Evolutionary conservation across 208 protist species (phyloP).

Genomic region (Histomonas meleagridis): DNA sequence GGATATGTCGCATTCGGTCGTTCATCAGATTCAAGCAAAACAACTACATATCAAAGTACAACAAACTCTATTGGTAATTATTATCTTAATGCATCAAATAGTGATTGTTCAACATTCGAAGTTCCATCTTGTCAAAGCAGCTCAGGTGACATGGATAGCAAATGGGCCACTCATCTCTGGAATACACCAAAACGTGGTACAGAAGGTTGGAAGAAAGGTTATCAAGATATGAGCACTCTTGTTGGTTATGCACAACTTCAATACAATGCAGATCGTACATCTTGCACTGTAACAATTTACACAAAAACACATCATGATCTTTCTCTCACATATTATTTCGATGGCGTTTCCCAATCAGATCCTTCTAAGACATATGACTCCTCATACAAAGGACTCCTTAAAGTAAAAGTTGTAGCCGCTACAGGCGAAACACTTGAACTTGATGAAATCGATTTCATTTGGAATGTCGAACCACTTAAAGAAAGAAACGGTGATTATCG

Average conservation of each 20-base stretch:
- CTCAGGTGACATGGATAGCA: not conserved
- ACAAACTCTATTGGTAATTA: too few species aligned
- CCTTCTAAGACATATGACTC: conserved; percentile 22
- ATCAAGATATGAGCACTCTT: conserved; percentile 47
- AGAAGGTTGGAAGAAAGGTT: conserved; percentile 36
- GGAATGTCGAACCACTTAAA: conserved; percentile 43
- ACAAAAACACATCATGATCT: not conserved
- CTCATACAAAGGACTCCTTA: not conserved
- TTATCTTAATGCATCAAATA: too few species aligned
- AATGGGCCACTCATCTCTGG: conserved; percentile 4
- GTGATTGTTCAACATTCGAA: not conserved
- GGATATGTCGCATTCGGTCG: too few species aligned
- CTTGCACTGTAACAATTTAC: conserved; percentile 25
- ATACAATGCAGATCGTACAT: conserved; percentile 45
- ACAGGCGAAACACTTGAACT: conserved; percentile 42
- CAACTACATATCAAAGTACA: too few species aligned
- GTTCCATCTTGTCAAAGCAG: not conserved
- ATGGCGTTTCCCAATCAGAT: conserved; percentile 40
- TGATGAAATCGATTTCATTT: conserved; percentile 54
- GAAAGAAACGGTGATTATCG: conserved; percentile 47
- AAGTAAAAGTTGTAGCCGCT: conserved; percentile 34
- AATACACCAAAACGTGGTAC: conserved; percentile 34
- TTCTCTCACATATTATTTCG: conserved; percentile 46
- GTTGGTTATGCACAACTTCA: conserved; percentile 45
- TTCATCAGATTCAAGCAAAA: too few species aligned